A percentile compares a stretch with the other conserved stretches of the same genome.
Evolutionary conservation across 116 monocot species (phyloP).

Genomic region (Zostera marina): DNA sequence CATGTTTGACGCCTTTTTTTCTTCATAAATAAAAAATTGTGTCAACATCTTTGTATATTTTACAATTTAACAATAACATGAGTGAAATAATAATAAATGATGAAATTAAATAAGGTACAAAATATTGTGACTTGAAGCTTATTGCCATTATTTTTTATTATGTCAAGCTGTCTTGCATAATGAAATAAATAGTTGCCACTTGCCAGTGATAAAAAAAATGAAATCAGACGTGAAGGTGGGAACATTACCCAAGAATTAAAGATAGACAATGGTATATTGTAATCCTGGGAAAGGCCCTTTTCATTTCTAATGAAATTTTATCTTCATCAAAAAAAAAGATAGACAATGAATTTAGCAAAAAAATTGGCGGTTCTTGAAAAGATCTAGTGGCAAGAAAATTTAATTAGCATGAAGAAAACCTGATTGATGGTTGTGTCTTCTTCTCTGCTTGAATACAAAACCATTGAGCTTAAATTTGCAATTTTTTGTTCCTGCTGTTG

Average conservation of each 20-base stretch:
- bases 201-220: neutral
- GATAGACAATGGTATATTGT: neutral
- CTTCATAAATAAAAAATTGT: slow-evolving; percentile 15
- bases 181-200: too few relatives aligned
- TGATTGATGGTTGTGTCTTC: slow-evolving; percentile 11
- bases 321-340: too few relatives aligned
- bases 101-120: too few relatives aligned
- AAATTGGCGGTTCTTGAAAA: neutral
- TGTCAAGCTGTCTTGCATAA: too few relatives aligned
- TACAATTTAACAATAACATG: neutral
- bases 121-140: too few relatives aligned
- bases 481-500: slow-evolving; percentile 77
- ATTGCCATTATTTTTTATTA: too few relatives aligned
- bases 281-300: too few relatives aligned
- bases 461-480: slow-evolving; percentile 85
- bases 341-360: too few relatives aligned
- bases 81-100: neutral
- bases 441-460: slow-evolving; percentile 57
- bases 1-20: slow-evolving; percentile 73
- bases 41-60: neutral
- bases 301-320: too few relatives aligned
- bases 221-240: neutral
- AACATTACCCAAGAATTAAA: too few relatives aligned
- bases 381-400: neutral
- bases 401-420: neutral